Conservation (phyloP, 805 yeast species). For the Zygosaccharomyces siamensis region DNA sequence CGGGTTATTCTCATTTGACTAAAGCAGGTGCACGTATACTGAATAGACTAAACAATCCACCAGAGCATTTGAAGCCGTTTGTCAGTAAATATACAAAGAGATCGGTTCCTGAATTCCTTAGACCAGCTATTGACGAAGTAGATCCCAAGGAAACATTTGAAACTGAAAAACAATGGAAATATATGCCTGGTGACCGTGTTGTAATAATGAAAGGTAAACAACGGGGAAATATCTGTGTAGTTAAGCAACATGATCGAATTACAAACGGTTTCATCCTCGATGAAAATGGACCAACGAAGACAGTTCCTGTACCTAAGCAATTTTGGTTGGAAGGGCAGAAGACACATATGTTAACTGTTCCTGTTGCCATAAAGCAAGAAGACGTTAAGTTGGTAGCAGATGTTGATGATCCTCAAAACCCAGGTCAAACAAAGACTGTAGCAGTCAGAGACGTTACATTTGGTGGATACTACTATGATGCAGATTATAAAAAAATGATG, state of each 20-base stretch:
- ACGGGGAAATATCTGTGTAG: slow-evolving; percentile 69
- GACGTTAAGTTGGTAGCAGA: slow-evolving; percentile 76
- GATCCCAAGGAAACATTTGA: slow-evolving; percentile 34
- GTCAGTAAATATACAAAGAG: slow-evolving; percentile 30
- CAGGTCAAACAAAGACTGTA: slow-evolving; percentile 58
- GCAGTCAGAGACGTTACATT: slow-evolving; percentile 73
- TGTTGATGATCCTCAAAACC: slow-evolving; percentile 52
- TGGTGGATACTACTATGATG: slow-evolving; percentile 68
- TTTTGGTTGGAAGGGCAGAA: slow-evolving; percentile 70
- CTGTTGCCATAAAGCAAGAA: slow-evolving; percentile 53
- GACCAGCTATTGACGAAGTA: slow-evolving; percentile 33
- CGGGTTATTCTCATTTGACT: slow-evolving; percentile 30
- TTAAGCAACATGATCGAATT: slow-evolving; percentile 53
- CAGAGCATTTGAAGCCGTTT: slow-evolving; percentile 30
- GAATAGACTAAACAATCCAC: slow-evolving; percentile 30
- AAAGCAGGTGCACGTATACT: slow-evolving; percentile 38
- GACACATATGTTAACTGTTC: slow-evolving; percentile 66
- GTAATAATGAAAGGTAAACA: slow-evolving; percentile 64
- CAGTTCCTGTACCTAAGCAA: slow-evolving; percentile 62
- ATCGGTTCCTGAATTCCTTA: slow-evolving; percentile 37
- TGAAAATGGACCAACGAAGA: slow-evolving; percentile 62
- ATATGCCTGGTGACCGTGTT: slow-evolving; percentile 72
- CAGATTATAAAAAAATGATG: slow-evolving; percentile 62
- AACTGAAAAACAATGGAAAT: slow-evolving; percentile 51
- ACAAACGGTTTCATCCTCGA: slow-evolving; percentile 60